These are phyloP conservation scores for Stemphylium lycopersici DNA, from an alignment of 2,329 filamentous ascomycete species.

Conservation along the genomic window DNA sequence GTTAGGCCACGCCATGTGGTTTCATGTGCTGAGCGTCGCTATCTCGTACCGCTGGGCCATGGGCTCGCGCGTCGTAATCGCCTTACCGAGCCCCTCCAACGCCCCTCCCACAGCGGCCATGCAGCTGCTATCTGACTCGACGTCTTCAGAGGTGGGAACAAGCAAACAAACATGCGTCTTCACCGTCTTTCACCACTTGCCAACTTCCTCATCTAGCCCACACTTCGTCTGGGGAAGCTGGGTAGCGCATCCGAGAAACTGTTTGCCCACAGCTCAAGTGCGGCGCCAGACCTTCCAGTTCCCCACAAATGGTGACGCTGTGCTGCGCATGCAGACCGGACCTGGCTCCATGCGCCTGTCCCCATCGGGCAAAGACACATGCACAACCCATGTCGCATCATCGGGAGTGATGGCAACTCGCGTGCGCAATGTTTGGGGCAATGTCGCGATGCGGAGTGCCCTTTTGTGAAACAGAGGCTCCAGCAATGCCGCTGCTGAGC, in stretches of 20 bases:
- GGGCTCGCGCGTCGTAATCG: conserved; percentile 16
- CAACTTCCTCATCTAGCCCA: conserved; percentile 29
- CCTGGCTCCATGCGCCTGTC: conserved; percentile 27
- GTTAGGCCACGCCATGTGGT: conserved; percentile 10
- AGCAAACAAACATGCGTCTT: conserved; percentile 29
- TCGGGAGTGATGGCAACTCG: conserved; percentile 35
- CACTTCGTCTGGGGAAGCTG: conserved; percentile 34
- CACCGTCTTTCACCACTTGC: conserved; percentile 23
- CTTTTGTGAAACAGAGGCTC: conserved; percentile 36
- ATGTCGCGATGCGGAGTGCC: conserved; percentile 21
- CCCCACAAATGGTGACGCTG: conserved; percentile 48
- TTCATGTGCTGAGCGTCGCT: conserved; percentile 5
- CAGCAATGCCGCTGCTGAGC: conserved; percentile 17
- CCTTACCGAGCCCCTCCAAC: conserved; percentile 1
- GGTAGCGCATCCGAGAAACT: conserved; percentile 38
- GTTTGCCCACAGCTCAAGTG: conserved; percentile 28
- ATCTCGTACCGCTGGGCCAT: too few relatives aligned
- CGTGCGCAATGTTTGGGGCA: conserved; percentile 37
- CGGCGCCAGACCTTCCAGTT: conserved; percentile 31
- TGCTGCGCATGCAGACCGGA: conserved; percentile 28
- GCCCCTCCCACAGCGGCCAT: conserved; percentile 10
- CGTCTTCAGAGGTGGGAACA: conserved; percentile 13
- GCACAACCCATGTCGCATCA: conserved; percentile 33
- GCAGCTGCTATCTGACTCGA: conserved; percentile 16
- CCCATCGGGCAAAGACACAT: conserved; percentile 27